Evolutionary conservation across 768 basidiomycete genomes (phyloP), one percentile per base, ranked within the genome.

Genomic region (Leccinum sublutescens): DNA sequence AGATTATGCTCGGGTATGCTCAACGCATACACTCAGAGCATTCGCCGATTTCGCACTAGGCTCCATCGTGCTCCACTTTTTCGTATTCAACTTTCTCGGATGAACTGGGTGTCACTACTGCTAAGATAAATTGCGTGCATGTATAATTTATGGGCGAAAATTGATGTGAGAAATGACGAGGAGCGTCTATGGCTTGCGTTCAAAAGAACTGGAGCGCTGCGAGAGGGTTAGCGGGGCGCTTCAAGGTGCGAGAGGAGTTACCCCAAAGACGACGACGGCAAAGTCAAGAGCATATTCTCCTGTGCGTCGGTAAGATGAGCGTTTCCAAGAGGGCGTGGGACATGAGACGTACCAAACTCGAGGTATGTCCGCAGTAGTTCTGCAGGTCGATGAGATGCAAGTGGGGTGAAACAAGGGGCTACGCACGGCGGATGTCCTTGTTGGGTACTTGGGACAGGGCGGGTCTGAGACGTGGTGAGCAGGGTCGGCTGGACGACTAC

Each of bases 11-110:
- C 54, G 2, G 15, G 54, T 33, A 48, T 54, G 7, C 36, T 36
- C 36, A 54, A 52, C 25, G 29, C 17, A 12, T 50, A 53, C 36
- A 29, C 50, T 17, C 70, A 99, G 97, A 68, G 97, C 97, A 19
- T 99, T 99, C 69, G 95, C 92, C 49, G 97, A 99, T 70, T 99
- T 98, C 69, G 91, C 90, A 27, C 74, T 95, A 49, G 95, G 95
- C n/a, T 95, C 93, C 3, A 88, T 98, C 62, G 86, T 98, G 40
- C 80, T 99, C 34, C 97, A 99, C 75, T 95, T 98, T 80, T 99
- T 98, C 73, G 95, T 97, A 60, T 98, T 88, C 82, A 98, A 98
- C 77, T 98, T 97, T 82, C 82, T 99, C 14, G 97, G 96, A 73
- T 98, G 74, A 76, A 57, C 36, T 11, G 10, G 17, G 6, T 17